Evolutionary conservation across 1,284 basidiomycete species (phyloP).

Genomic region (Rugosomyces carneus): DNA sequence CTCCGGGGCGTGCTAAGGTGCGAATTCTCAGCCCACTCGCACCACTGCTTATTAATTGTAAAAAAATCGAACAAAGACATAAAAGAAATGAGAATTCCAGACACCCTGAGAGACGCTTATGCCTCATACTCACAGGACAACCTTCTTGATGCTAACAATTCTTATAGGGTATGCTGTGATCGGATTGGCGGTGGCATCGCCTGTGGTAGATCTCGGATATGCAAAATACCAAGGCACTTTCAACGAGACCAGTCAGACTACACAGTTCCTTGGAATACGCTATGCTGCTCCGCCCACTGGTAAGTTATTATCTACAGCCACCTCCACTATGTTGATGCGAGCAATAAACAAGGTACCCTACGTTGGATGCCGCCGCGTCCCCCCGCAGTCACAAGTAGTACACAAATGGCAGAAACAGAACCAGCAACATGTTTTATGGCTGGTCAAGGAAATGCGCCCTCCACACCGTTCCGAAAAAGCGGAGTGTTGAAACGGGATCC

Average conservation of each 20-base stretch:
- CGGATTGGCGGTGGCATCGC: background rate
- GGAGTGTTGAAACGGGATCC: background rate
- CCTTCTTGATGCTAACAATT: slow-evolving; percentile 1
- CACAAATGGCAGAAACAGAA: slow-evolving; percentile 28
- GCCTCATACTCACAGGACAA: background rate
- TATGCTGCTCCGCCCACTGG: slow-evolving; percentile 19
- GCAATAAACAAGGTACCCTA: slow-evolving; percentile 13
- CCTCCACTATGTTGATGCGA: background rate
- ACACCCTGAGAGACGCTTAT: background rate
- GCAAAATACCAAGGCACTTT: slow-evolving; percentile 17
- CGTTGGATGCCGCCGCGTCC: slow-evolving; percentile 24
- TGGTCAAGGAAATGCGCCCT: slow-evolving; percentile 16
- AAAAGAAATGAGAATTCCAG: background rate
- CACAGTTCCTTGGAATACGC: slow-evolving; percentile 16
- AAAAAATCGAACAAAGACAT: background rate
- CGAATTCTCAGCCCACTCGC: background rate
- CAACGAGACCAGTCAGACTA: slow-evolving; percentile 11
- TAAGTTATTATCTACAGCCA: background rate
- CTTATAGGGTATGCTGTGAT: background rate
- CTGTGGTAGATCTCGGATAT: slow-evolving; percentile 18
- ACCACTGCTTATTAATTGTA: background rate
- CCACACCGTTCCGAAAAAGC: slow-evolving; percentile 20
- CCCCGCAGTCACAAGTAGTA: slow-evolving; percentile 2
- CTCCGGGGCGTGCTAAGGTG: background rate
- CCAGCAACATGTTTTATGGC: slow-evolving; percentile 26